Evolutionary conservation across 768 basidiomycete genomes (phyloP), one percentile per base, ranked within the genome.

Genomic region (Pleurotus tuoliensis): DNA sequence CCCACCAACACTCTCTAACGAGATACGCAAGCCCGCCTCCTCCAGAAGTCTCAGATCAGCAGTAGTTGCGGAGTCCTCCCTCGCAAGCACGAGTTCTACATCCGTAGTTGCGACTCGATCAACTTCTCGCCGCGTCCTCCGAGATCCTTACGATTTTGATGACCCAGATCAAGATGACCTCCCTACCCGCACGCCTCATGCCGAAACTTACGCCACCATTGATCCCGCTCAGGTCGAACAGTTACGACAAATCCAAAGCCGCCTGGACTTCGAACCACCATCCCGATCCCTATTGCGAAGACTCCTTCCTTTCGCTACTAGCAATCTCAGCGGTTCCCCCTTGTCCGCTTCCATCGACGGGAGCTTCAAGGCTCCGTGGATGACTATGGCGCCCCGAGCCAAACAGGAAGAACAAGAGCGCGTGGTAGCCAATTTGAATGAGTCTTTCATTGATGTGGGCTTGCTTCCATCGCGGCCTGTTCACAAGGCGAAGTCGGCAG

Each of bases 371-470:
- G 71, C 82, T 22, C 80, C 80, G 5, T 93, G 90, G 91, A 69
- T 91, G 52, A 77, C 76, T 38, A 76, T 88, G 56, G 80, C 83
- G 6, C 79, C 84, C 2, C 80, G 88, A 44, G 77, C 78, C 45
- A 80, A 82, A 66, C 82, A 84, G 56, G 90, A 92, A 65, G 82
- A 84, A 58, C 80, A 83, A 11, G 82, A 85, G 63, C 80, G 82
- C 48, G 82, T 87, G 24, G 82, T 90, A 53, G 80, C 82, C 55
- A 86, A 84, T 60, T 70, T 93, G 24, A 86, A 86, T 59, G 79
- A 80, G 58, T 90, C 88, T 3, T 92, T 93, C 73, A 83, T 84
- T 67, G 88, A 88, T 53, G 90, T 92, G 22, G 90, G 90, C 3
- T 67, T 93, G 13, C 68, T 92, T 15, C 89, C 90, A 15, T 79